Percentiles rank a stretch among this genome's conserved stretches.
Evolutionary conservation across 2,329 filamentous ascomycete species (phyloP).

Genomic region (Myriosclerotinia curreyana): DNA sequence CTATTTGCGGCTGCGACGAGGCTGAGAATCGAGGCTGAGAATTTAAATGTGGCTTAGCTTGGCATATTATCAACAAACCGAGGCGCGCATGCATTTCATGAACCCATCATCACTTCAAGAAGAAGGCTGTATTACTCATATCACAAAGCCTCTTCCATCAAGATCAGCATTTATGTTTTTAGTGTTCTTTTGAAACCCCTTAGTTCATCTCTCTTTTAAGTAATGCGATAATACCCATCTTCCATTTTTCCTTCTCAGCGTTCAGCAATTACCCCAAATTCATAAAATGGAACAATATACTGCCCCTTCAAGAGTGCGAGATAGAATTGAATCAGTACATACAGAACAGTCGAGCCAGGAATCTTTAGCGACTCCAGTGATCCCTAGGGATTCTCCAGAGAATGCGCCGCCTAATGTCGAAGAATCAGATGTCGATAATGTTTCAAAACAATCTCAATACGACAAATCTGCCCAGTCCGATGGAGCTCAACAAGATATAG

Average conservation of each 20-base stretch:
- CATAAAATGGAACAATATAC: conserved; percentile 10
- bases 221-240: conserved; percentile 9
- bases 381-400: not conserved
- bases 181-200: not conserved
- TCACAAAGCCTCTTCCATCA: not conserved
- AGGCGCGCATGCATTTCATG: not conserved
- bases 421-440: not conserved
- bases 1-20: not conserved
- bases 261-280: not conserved
- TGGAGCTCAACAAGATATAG: not conserved
- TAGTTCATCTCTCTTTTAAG: not conserved
- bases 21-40: not conserved
- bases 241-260: not conserved
- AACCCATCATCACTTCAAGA: not conserved
- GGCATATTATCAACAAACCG: conserved; percentile 3
- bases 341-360: conserved; percentile 6
- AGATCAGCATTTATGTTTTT: not conserved
- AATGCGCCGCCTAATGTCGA: not conserved
- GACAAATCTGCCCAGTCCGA: not conserved
- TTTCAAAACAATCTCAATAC: conserved; percentile 17
- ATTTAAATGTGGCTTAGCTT: not conserved
- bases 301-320: not conserved
- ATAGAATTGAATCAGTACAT: conserved; percentile 1
- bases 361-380: not conserved
- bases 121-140: conserved; percentile 1